Base-by-base conservation (phyloP, 2,329 filamentous ascomycete genomes). In the Penicillium corylophilum region DNA sequence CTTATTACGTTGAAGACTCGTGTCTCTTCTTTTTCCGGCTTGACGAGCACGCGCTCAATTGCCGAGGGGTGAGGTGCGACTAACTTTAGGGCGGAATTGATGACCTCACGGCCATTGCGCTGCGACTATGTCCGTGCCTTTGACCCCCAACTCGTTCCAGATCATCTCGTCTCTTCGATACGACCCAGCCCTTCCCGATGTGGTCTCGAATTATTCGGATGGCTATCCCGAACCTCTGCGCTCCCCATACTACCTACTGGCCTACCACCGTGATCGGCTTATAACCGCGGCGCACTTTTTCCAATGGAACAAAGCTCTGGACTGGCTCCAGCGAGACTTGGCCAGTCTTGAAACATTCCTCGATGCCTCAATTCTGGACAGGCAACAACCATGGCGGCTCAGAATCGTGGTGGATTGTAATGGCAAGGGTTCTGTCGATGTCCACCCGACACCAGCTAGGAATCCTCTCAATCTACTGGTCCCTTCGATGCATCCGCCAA, bases 181-280 rank as follows among this genome's bases (percentile, higher is more conserved):
- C 67, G 89, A 93, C 59, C 78, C 81, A 15, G 65, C 67, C 1
- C 79, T 93, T 33, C 64, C 74, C 7, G 57, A 71, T 7, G 59
- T 61, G 7, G 46, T 60, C 33, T 55, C 56, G 20, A 65, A 62
- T 48, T 64, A 58, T 40, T 53, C 62, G 63, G 62, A 66, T 22
- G 60, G 55, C 51, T 70, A 78, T 31, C 71, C 75, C 9, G 51
- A 62, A 53, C 70, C 71, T 48, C 61, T 64, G 29, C 68, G 67
- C 6, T 88, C 84, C 8, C 82, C 86, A 0, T 85, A 90, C 61
- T 95, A 95, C 70, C 90, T 95, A 79, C 80, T 94, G 15, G 78
- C 84, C 51, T 86, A 86, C 60, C 91, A 96, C 69, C 82, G 84
- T 41, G 87, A 92, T 67, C 86, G 91, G 47, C 81, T 96, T 67